Base-by-base conservation (phyloP, 495 filamentous ascomycete species). In the Xylaria venustula region DNA sequence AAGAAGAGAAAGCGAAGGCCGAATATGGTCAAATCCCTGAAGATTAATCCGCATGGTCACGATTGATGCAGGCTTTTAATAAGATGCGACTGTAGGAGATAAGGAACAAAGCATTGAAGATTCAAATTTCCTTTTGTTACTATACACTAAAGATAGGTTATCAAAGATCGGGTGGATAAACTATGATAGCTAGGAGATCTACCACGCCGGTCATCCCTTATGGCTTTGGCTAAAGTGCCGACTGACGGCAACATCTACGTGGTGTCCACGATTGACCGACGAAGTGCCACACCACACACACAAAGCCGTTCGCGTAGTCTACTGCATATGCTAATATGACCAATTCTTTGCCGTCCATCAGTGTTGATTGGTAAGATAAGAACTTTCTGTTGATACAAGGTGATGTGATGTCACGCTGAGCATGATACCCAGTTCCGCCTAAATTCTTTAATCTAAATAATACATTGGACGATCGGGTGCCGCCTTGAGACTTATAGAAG, bases 391-490 rank as follows among this genome's bases (percentile, higher is more conserved):
- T 30, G 61, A 62, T 19, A 47, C 26, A 28, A 66, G 58, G 58
- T 48, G 68, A 49, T 9, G 8, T 45, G 41, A 54, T 34, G 49
- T 60, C 51, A 45, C 52, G 58, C 22, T 57, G 20, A 28, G 63
- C 23, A 56, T 52, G 23, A 14, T 46, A 68, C 67, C 60, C 46
- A 47, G 54, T 68, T 53, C 66, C 56, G 70, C 65, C 70, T 72
- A 72, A 72, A 72, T 68, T 12, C 56, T 69, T 70, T 70, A 70
- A 68, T 72, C 65, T 59, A 64, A 60, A 46, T 54, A 72, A 66
- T 36, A 68, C 55, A 68, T 69, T 70, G 64, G 49, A 65, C 63
- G 47, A 62, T 34, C 45, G 61, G 62, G 61, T 58, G 44, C 36
- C 45, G 36, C 22, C 47, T 44, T 54, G 58, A 70, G 68, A 68